Evolutionary conservation across 2,329 filamentous ascomycete genomes (phyloP), one percentile per base, ranked within the genome.

Genomic region (Scopulariopsis brevicaulis): DNA sequence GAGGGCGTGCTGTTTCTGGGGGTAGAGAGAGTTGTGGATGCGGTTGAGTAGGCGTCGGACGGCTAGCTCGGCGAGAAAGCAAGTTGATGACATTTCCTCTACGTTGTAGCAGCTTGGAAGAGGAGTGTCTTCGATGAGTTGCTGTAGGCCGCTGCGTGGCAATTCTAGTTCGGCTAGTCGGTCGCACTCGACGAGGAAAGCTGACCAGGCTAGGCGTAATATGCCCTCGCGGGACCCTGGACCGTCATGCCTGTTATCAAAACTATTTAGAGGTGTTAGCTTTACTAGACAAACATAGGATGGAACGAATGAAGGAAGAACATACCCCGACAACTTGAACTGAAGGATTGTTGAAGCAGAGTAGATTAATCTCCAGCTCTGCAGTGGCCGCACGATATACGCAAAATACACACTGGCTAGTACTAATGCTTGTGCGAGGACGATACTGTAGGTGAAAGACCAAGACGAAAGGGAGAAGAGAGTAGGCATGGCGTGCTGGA

Each of bases 391-490:
- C 2, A 66, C 66, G 34, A 70, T 65, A 50, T 68, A 69, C 0
- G 67, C 67, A 62, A 69, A 70, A 56, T 70, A 70, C 2, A 69
- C 58, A 35, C 68, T 68, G 1, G 66, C 68, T 4, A 70, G 61
- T 4, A 70, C 66, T 8, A 70, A 57, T 4, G 67, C 64, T 55
- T 70, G 66, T 1, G 66, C 60, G 1, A 69, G 60, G 8, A 66
- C 56, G 3, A 67, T 59, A 50, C 62, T 65, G 7, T 63, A 63
- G 2, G 64, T 64, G 55, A 69, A 69, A 1, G 66, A 68, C 65
- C 66, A 68, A 1, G 66, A 64, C 0, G 66, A 65, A n/a, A 63
- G 61, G 4, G 62, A 58, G 5, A 68, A 60, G 10, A 70, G 62
- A 12, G 64, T 68, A 0, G 65, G 64, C 59, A 70, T 58, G 2